Evolutionary conservation across 352 stramenopile genomes (phyloP).

Genomic region (Phytophthora europaea): DNA sequence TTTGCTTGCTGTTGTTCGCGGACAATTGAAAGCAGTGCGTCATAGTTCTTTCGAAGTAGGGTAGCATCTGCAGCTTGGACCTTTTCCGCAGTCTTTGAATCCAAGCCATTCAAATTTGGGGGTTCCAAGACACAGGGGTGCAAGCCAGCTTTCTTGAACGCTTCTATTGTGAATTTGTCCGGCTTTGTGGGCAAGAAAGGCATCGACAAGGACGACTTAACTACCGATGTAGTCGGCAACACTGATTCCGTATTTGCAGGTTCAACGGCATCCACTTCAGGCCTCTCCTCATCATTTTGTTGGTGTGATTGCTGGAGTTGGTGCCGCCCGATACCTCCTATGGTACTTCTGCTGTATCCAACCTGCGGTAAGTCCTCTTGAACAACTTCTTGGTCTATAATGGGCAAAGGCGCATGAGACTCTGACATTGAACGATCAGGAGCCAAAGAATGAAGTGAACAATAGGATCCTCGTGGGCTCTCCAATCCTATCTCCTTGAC

Average conservation of each 20-base stretch:
- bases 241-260: neutral
- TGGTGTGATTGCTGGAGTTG: conserved; percentile 10
- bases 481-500: conserved; percentile 21
- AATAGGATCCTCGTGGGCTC: conserved; percentile 16
- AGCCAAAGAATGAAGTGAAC: conserved; percentile 14
- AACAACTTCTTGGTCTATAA: conserved; percentile 18
- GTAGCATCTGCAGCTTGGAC: conserved; percentile 70
- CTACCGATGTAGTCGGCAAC: neutral
- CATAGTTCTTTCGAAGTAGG: conserved; percentile 83
- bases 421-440: neutral
- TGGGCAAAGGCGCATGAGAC: conserved; percentile 15
- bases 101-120: conserved; percentile 68
- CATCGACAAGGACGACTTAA: neutral
- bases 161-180: conserved; percentile 19
- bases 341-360: conserved; percentile 18
- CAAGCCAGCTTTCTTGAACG: conserved; percentile 38
- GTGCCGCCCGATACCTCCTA: conserved; percentile 9
- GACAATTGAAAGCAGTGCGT: conserved; percentile 78
- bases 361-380: conserved; percentile 8
- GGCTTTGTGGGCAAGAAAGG: neutral
- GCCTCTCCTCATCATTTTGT: conserved; percentile 8
- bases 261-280: conserved; percentile 10
- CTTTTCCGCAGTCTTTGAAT: conserved; percentile 53
- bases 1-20: conserved; percentile 76
- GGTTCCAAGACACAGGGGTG: conserved; percentile 40